A percentile compares a stretch with the other conserved stretches of the same genome.
phyloP scores from a whole-genome alignment of 306 rosid species.

The Adenanthera pavonina region DNA sequence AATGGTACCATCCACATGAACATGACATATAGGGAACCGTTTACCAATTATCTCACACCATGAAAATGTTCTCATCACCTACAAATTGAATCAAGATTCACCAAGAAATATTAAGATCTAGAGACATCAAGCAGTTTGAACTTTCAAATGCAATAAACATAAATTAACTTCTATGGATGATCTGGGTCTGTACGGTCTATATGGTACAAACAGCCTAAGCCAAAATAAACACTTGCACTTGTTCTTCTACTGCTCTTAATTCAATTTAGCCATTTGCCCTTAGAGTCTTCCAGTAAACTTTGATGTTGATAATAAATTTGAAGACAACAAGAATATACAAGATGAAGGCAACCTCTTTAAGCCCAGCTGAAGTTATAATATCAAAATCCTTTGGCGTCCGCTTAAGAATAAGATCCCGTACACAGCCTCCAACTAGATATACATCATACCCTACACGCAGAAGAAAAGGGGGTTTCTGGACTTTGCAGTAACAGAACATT shows the following conservation, averaged over 20 bases:
- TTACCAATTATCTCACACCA: conserved; percentile 90
- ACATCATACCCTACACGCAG: conserved; percentile 50
- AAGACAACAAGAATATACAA: conserved; percentile 36
- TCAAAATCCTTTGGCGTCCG: conserved; percentile 61
- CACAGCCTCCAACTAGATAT: conserved; percentile 63
- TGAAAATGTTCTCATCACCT: conserved; percentile 80
- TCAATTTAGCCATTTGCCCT: neutral
- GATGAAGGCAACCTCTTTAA: conserved; percentile 67
- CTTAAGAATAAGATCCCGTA: conserved; percentile 54
- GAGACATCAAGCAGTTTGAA: conserved; percentile 27
- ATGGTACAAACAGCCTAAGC: neutral
- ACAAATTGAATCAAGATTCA: conserved; percentile 41
- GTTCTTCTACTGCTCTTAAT: conserved; percentile 5
- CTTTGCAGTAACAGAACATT: conserved; percentile 10
- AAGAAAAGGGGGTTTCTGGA: conserved; percentile 27
- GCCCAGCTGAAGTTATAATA: conserved; percentile 76
- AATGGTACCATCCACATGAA: conserved; percentile 66
- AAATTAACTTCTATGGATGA: conserved; percentile 13
- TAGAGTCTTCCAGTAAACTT: conserved; percentile 1
- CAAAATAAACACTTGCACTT: conserved; percentile 22
- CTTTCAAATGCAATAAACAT: conserved; percentile 15
- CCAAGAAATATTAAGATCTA: conserved; percentile 33
- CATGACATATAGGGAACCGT: conserved; percentile 92
- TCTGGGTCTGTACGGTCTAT: too few species aligned
- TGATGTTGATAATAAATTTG: conserved; percentile 12